Base-by-base conservation (phyloP, 2,329 filamentous ascomycete species). In the Paraphaeosphaeria sporulosa region DNA sequence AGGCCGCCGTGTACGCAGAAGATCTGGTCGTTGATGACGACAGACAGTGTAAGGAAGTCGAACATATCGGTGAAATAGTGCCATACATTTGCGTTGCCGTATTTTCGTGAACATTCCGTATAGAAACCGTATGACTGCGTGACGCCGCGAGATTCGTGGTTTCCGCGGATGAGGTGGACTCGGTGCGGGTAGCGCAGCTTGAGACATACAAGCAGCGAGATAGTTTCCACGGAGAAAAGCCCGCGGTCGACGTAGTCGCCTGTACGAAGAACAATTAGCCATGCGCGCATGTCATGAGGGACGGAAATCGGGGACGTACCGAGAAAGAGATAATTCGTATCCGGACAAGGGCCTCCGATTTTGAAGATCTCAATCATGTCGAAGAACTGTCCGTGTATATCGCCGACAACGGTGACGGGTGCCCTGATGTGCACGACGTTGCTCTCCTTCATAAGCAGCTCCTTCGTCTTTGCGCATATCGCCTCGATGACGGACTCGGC, bases 31-130 rank as follows among this genome's bases (percentile, higher is more conserved):
- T 98, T 96, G 76, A 99, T 99, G 65, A 99, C 94, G 62, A 98
- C 96, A 71, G 92, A 96, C 59, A 99, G 84, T 8, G 94, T 98
- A 65, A 99, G 85, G 79, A 96, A 99, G 81, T 99, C 95, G 80
- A 99, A 99, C 94, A 99, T 98, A 81, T 99, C 95, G 67, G 95
- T 99, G 77, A 99, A 99, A 79, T 98, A 95, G 80, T 99, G 95
- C 95, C 95, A 99, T 23, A 99, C 95, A 72, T 95, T 97, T 65
- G 95, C 93, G 75, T 97, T 98, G 76, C 95, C 95, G 80, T 99
- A 99, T 81, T 99, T 99, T 69, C 95, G 90, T 21, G 91, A 93
- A 80, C 95, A 99, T 77, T 99, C 95, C 23, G 95, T 98, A 78
- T 99, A 99, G 82, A 99, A 99, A 59, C 95, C 95, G 80, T 99